phyloP scores from a whole-genome alignment of 2,329 filamentous ascomycete species.

The Annulohypoxylon truncatum region DNA sequence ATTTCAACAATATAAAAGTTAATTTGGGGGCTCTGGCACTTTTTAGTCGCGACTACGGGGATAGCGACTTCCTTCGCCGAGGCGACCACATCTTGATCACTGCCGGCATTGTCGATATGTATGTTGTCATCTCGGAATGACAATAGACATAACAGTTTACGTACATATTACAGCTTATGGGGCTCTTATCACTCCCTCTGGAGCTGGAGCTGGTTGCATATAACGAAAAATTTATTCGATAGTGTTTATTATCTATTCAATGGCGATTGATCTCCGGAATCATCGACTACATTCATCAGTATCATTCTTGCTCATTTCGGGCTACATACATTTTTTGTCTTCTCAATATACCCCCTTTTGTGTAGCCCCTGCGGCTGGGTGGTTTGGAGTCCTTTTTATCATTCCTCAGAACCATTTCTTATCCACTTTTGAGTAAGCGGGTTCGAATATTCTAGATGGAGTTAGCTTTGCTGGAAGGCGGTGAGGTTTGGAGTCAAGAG shows the following conservation, averaged over 20 bases:
- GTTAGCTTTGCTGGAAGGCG: conserved; percentile 7
- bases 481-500: conserved; percentile 24
- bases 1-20: conserved; percentile 21
- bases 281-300: conserved; percentile 25
- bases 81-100: neutral
- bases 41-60: neutral
- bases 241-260: conserved; percentile 49
- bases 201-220: conserved; percentile 37
- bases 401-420: conserved; percentile 6
- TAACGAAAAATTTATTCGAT: conserved; percentile 43
- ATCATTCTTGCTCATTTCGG: conserved; percentile 27
- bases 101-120: conserved; percentile 14
- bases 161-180: conserved; percentile 37
- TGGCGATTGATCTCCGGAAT: conserved; percentile 10
- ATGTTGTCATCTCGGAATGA: conserved; percentile 15
- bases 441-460: conserved; percentile 12
- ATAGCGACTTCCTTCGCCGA: neutral
- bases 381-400: conserved; percentile 33
- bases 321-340: conserved; percentile 30
- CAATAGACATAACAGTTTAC: conserved; percentile 25
- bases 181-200: conserved; percentile 9
- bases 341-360: conserved; percentile 39
- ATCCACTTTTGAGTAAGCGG: conserved; percentile 3
- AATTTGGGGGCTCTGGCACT: neutral
- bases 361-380: conserved; percentile 13